Evolutionary conservation across 2,329 filamentous ascomycete genomes (phyloP), one percentile per base, ranked within the genome.

Genomic region (Cladophialophora immunda): DNA sequence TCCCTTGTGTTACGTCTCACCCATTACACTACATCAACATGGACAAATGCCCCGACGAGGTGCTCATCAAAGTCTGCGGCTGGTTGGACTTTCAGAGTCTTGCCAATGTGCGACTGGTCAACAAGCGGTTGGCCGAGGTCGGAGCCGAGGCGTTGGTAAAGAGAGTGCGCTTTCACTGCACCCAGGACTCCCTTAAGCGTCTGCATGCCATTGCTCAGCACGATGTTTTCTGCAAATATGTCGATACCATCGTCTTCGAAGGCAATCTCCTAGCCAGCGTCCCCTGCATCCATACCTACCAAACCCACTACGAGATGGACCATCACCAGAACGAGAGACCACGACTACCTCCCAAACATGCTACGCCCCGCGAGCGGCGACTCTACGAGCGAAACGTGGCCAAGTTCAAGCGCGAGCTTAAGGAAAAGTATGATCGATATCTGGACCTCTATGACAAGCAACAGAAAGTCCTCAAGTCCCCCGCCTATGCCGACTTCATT

Each of bases 121-220:
- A 57, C 63, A 66, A 64, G 52, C 66, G 63, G 6, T 55, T 69
- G 47, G 67, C 71, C 29, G 65, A 68, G 15, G 62, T 71, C 25
- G 71, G 70, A 58, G 71, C 70, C n/a, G 69, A 73, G 65, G 66
- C 60, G 27, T 60, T 73, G 30, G 61, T 71, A 52, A 65, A 64
- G 13, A 61, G 59, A 53, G 69, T 73, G 34, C 68, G 68, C 36
- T 69, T 73, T 60, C 67, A 72, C 59, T 68, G 67, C 47, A 67
- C 64, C 41, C 50, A 67, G 54, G 63, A 69, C n/a, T 73, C 71
- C 27, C 59, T 73, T 22, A 34, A 62, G 47, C 70, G 71, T 60
- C 63, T 73, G 13, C 62, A 70, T 36, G 53, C 53, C 15, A 50
- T 73, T 45, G 60, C 70, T 25, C 30, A 61, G 2, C 69, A 73